These are phyloP conservation scores for Isoetes taiwanensis DNA, from an alignment of 75 land plant species.

Conservation along the genomic window DNA sequence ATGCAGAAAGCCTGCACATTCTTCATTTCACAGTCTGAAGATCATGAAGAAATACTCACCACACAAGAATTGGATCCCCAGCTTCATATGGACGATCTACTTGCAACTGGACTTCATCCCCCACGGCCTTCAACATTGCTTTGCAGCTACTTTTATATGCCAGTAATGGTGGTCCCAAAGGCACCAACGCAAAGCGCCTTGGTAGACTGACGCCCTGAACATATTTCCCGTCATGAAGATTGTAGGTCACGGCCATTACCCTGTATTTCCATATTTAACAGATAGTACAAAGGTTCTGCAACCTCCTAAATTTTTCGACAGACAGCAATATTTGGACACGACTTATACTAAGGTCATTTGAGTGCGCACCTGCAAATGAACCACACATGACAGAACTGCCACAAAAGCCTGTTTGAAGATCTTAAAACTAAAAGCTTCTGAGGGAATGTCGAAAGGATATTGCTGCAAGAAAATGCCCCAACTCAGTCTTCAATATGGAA, in stretches of 20 bases:
- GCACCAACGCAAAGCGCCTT: constrained; percentile 91
- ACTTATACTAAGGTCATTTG: neutral
- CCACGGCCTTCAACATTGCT: constrained; percentile 87
- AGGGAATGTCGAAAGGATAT: constrained; percentile 96
- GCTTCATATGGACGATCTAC: constrained; percentile 87
- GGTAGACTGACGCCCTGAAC: constrained; percentile 85
- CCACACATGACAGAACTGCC: constrained; percentile 97
- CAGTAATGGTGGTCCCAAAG: constrained; percentile 85
- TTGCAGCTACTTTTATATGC: constrained; percentile 93
- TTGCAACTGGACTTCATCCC: constrained; percentile 71
- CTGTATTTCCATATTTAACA: neutral
- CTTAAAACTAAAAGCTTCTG: constrained; percentile 92
- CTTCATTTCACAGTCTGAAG: neutral
- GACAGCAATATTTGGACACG: neutral
- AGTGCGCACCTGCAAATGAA: constrained; percentile 91
- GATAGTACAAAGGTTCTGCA: too few species aligned
- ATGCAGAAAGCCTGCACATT: neutral
- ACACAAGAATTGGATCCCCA: constrained; percentile 85
- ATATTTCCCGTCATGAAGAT: neutral
- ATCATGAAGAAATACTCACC: constrained; percentile 30
- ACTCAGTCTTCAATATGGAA: neutral
- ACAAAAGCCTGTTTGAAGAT: constrained; percentile 99
- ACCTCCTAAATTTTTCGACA: neutral
- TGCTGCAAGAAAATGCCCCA: constrained; percentile 37
- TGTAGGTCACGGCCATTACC: neutral